Percentiles rank a stretch among this genome's conserved stretches.
phyloP scores from a whole-genome alignment of 805 yeast species.

The Metschnikowia hibisci region DNA sequence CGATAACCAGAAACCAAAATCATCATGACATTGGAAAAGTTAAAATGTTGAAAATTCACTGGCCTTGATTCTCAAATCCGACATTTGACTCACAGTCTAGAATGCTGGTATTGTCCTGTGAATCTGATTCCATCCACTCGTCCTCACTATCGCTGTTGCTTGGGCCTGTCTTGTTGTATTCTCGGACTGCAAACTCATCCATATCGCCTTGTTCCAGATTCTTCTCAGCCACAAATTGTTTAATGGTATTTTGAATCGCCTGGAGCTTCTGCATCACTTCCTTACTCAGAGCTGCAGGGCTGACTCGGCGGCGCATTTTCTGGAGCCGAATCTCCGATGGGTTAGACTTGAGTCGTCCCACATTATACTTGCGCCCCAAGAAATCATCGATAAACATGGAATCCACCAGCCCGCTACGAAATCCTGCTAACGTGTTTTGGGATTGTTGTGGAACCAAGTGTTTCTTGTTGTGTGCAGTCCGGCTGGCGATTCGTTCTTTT shows the following conservation, averaged over 20 bases:
- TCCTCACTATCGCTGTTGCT: not conserved
- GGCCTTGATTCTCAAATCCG: not conserved
- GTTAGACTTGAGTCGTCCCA: conserved; percentile 5
- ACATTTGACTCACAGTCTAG: not conserved
- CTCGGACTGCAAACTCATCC: conserved; percentile 8
- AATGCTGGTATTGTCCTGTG: not conserved
- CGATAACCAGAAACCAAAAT: too few relatives aligned
- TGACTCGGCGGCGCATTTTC: conserved; percentile 6
- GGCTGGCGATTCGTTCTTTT: not conserved
- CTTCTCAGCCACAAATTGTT: conserved; percentile 1
- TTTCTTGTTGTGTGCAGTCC: not conserved
- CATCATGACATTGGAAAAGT: too few relatives aligned
- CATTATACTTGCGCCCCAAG: conserved; percentile 27
- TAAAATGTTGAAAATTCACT: not conserved
- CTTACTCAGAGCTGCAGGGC: conserved; percentile 5
- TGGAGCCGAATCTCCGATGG: conserved; percentile 4
- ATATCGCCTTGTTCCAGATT: not conserved
- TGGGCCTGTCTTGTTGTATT: conserved; percentile 2
- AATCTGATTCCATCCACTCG: conserved; percentile 3
- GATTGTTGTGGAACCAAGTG: conserved; percentile 27
- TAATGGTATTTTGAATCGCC: conserved; percentile 6
- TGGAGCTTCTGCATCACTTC: conserved; percentile 8
- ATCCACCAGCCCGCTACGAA: conserved; percentile 38
- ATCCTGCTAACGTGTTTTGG: conserved; percentile 31
- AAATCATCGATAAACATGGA: conserved; percentile 35